phyloP scores from a whole-genome alignment of 2,329 filamentous ascomycete species.

The Fusarium cicatricum region DNA sequence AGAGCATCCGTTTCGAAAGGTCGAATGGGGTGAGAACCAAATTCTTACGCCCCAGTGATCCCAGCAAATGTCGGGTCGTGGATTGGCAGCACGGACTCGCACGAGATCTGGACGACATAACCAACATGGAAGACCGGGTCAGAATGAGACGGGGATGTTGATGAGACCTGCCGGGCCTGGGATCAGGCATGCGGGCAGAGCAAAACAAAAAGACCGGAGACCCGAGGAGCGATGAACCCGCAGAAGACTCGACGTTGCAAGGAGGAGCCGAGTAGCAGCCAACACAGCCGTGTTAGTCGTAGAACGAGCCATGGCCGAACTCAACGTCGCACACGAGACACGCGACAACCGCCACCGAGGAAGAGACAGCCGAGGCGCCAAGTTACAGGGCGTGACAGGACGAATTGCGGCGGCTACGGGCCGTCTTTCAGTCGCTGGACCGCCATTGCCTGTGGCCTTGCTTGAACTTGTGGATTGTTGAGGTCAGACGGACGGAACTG shows the following conservation, averaged over 20 bases:
- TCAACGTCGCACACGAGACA: constrained; percentile 39
- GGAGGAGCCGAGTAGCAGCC: constrained; percentile 20
- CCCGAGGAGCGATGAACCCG: constrained; percentile 9
- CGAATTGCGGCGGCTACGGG: constrained; percentile 9
- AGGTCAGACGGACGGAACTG: background rate
- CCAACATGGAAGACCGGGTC: constrained; percentile 18
- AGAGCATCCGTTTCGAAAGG: constrained; percentile 21
- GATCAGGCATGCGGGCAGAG: constrained; percentile 10
- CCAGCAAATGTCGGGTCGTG: constrained; percentile 34
- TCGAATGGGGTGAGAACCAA: constrained; percentile 30
- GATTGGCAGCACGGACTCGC: constrained; percentile 12
- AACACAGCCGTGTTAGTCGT: constrained; percentile 12
- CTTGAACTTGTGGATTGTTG: no score
- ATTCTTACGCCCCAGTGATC: constrained; percentile 37
- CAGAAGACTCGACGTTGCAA: constrained; percentile 28
- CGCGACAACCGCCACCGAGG: constrained; percentile 33
- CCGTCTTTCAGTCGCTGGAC: constrained; percentile 5
- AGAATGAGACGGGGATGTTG: constrained; percentile 22
- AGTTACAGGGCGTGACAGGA: constrained; percentile 16
- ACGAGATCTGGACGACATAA: constrained; percentile 30
- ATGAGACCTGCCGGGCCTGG: constrained; percentile 32
- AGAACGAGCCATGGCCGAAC: constrained; percentile 9
- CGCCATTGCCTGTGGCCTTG: constrained; percentile 11
- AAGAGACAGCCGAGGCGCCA: background rate
- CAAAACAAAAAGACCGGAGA: constrained; percentile 7